phyloP scores from a whole-genome alignment of 208 protist genomes.

The Herpetomonas muscarum region DNA sequence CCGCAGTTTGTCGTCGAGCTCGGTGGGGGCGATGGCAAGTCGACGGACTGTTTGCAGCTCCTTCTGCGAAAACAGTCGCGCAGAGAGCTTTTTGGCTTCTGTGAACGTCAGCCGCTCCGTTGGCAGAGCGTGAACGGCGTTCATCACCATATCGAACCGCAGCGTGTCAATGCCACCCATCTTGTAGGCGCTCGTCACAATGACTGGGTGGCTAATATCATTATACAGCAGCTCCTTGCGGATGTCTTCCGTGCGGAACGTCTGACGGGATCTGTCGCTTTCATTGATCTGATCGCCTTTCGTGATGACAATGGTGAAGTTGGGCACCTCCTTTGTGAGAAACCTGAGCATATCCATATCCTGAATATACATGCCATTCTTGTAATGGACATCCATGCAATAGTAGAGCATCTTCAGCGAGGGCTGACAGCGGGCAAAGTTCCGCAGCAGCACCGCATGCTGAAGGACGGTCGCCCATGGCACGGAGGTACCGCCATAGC shows the following conservation, averaged over 20 bases:
- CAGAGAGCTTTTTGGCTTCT: slow-evolving; percentile 67
- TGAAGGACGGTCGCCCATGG: slow-evolving; percentile 80
- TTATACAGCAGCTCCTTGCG: slow-evolving; percentile 76
- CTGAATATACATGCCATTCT: slow-evolving; percentile 78
- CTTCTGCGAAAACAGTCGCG: slow-evolving; percentile 68
- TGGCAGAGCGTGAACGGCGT: slow-evolving; percentile 71
- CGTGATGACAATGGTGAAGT: slow-evolving; percentile 88
- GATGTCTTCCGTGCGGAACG: slow-evolving; percentile 58
- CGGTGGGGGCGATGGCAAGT: slow-evolving; percentile 54
- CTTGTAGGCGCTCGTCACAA: slow-evolving; percentile 80
- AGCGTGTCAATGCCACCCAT: slow-evolving; percentile 86
- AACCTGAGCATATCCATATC: slow-evolving; percentile 87
- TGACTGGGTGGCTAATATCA: slow-evolving; percentile 78
- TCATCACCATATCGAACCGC: slow-evolving; percentile 90
- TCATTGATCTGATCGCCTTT: slow-evolving; percentile 80
- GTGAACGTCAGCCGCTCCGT: slow-evolving; percentile 79
- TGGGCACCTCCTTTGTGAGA: slow-evolving; percentile 74
- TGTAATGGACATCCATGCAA: slow-evolving; percentile 88
- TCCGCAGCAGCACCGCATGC: slow-evolving; percentile 78
- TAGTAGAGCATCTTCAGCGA: slow-evolving; percentile 91
- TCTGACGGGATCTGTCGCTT: slow-evolving; percentile 14
- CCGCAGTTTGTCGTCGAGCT: slow-evolving; percentile 51
- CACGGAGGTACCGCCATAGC: slow-evolving; percentile 78
- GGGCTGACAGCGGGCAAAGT: slow-evolving; percentile 73
- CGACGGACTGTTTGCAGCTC: slow-evolving; percentile 73